Conservation (phyloP, 345 rosid genomes). For the Euclidium syriacum region DNA sequence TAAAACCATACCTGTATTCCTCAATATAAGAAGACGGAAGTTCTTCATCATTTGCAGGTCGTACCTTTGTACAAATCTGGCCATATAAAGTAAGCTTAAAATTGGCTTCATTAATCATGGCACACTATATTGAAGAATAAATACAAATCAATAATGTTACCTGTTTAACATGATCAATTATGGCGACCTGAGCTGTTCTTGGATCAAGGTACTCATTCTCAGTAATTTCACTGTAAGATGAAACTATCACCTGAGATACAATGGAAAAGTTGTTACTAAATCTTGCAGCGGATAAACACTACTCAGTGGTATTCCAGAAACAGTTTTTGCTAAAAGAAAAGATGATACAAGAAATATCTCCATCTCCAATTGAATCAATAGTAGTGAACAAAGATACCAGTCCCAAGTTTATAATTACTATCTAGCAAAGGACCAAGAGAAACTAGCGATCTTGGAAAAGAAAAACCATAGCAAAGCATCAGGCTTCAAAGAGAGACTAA, state of each 20-base stretch:
- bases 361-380: neutral
- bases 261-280: neutral
- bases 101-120: neutral
- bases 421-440: neutral
- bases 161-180: slow-evolving; percentile 91
- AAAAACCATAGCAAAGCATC: neutral
- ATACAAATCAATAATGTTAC: slow-evolving; percentile 32
- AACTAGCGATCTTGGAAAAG: neutral
- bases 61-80: slow-evolving; percentile 86
- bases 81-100: neutral
- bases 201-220: slow-evolving; percentile 82
- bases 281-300: neutral
- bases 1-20: slow-evolving; percentile 63
- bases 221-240: slow-evolving; percentile 58
- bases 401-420: neutral
- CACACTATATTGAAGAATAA: neutral
- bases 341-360: neutral
- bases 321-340: neutral
- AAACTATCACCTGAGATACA: slow-evolving; percentile 58
- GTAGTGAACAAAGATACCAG: neutral
- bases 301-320: neutral
- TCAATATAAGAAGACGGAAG: slow-evolving; percentile 81
- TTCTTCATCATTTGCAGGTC: slow-evolving; percentile 92
- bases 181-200: slow-evolving; percentile 84
- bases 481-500: neutral